Base-by-base conservation (phyloP, 352 stramenopile genomes). In the Phytophthora pistaciae region DNA sequence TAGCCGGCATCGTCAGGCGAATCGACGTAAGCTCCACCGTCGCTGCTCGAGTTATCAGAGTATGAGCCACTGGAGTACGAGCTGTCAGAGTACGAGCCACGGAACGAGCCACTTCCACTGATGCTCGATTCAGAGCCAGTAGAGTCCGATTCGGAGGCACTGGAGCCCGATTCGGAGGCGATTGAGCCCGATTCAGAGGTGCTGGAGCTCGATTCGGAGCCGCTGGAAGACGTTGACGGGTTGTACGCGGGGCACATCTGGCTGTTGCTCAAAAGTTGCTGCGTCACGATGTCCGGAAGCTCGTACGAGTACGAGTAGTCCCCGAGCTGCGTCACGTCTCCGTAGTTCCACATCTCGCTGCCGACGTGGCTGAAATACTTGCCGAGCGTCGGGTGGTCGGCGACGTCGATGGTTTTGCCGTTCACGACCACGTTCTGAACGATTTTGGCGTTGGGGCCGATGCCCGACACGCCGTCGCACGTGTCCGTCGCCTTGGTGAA, bases 251-350 rank as follows among this genome's bases (percentile, higher is more conserved):
- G 65, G 56, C 83, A 91, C 29, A 88, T 72, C 46, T 81, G 64
- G 3, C 62, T 72, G 74, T 91, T 87, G 62, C 64, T 85, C 46
- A 91, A 64, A 18, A 91, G 56, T 69, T 88, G 83, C 40, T 85
- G 79, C 38, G 64, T 75, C 29, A 87, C 57, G 36, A 91, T 77
- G 29, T 78, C 68, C 9, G 83, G 80, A 1, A 91, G 70, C 48
- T 88, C 70, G 78, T 91, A 91, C 64, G 72, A 74, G 75, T 91
- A 91, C 63, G 78, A 85, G 64, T 84, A 88, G 66, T 88, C 74
- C 6, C 76, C 78, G 14, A 91, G 77, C 54, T 81, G 67, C 33
- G 72, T 59, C 10, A 84, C 69, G 64, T 90, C 84, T 9, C 69
- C 80, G 64, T 87, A 87, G 71, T 84, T 76, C 75, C 78, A 82